Evolutionary conservation across 2,329 filamentous ascomycete genomes (phyloP).

Genomic region (Neurospora crassa): DNA sequence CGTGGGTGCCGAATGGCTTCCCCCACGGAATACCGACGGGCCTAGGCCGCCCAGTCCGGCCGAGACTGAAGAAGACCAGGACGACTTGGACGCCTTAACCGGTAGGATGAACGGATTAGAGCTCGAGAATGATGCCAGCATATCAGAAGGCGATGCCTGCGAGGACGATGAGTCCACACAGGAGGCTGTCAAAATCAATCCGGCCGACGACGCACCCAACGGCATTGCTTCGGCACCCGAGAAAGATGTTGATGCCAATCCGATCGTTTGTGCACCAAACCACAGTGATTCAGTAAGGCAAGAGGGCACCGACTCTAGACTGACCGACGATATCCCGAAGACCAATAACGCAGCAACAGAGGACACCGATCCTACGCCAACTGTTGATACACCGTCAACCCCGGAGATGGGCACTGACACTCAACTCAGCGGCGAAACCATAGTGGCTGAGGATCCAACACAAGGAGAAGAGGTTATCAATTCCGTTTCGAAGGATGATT

Average conservation of each 20-base stretch:
- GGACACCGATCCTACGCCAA: neutral
- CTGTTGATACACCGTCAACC: neutral
- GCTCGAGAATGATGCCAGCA: neutral
- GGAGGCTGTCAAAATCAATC: no score
- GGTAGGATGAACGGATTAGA: neutral
- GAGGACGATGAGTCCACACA: no score
- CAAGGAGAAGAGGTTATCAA: neutral
- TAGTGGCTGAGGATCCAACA: neutral
- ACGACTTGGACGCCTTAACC: neutral
- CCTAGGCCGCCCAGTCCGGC: neutral
- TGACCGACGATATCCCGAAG: neutral
- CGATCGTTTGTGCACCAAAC: neutral
- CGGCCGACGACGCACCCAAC: no score
- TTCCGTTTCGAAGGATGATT: neutral
- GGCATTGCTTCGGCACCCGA: no score
- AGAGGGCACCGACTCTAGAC: neutral
- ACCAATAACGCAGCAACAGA: neutral
- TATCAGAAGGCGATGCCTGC: accelerated
- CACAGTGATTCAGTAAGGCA: neutral
- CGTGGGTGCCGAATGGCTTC: neutral
- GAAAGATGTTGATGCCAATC: neutral
- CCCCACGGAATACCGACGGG: neutral
- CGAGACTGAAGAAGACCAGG: neutral
- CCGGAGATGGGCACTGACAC: neutral
- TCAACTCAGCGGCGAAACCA: neutral